Base-by-base conservation (phyloP, 2,329 filamentous ascomycete genomes). In the Acarospora socialis region DNA sequence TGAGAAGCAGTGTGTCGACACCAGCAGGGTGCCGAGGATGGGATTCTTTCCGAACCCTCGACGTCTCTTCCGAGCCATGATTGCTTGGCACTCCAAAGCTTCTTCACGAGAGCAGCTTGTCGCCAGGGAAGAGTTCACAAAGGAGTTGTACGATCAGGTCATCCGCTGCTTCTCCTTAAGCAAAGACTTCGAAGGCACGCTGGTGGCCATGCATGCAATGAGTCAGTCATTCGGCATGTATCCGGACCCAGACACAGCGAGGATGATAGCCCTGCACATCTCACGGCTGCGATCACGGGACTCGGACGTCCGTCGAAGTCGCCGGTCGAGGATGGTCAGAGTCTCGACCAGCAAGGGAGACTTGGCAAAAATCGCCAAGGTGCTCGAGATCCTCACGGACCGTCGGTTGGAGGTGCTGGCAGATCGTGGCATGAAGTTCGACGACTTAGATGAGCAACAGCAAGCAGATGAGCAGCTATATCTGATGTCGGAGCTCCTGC, bases 111-210 rank as follows among this genome's bases (percentile, higher is more conserved):
- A 34, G 14, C 44, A 49, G 31, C 45, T 52, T 25, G 40, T 32
- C 3, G 46, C 48, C 8, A 44, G 49, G 12, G 46, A 51, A 16
- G 53, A 57, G 22, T 57, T 68, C 36, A 59, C 62, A 14, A 55
- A 53, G 34, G 60, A 63, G 4, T 43, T 70, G 3, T 69, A 70
- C 37, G 56, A 68, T 39, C 56, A 61, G 35, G 64, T 70, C 28
- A 56, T 68, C 17, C 54, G 61, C 19, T 62, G 58, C 41, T 67
- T 70, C 46, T 65, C 61, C 37, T 48, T 66, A 5, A 56, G 54
- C 2, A 54, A 61, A 28, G 66, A 70, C 40, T 50, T 63, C 9
- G 40, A 55, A 3, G 66, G 63, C 19, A 63, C 59, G 3, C 50
- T 68, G 14, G 58, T 68, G 19, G 63, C 63, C 2, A 47, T 70